phyloP scores from a whole-genome alignment of 345 rosid species.

The Eucalyptus leucophloia region DNA sequence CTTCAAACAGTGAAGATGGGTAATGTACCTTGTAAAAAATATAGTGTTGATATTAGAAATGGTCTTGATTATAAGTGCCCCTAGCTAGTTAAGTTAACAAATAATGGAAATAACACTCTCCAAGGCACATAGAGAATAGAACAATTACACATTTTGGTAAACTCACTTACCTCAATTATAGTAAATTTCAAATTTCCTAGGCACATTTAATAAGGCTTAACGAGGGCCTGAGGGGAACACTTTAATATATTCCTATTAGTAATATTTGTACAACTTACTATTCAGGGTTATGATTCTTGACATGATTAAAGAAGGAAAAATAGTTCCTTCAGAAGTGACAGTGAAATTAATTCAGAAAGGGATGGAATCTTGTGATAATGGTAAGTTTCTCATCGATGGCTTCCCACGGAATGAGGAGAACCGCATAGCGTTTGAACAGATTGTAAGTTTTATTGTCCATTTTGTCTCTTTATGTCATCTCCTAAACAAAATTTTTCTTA shows the following conservation, averaged over 20 bases:
- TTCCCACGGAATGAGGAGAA: constrained; percentile 87
- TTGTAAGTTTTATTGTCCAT: constrained; percentile 27
- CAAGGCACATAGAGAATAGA: background rate
- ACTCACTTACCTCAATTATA: background rate
- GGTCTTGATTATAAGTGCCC: background rate
- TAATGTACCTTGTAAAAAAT: constrained; percentile 1
- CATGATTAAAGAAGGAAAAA: constrained; percentile 69
- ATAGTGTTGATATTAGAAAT: background rate
- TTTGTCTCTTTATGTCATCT: background rate
- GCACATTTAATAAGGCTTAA: background rate
- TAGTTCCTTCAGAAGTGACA: constrained; percentile 83
- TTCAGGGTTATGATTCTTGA: constrained; percentile 49
- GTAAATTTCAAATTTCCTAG: background rate
- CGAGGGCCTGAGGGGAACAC: background rate
- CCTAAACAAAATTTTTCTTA: background rate
- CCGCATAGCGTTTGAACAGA: constrained; percentile 57
- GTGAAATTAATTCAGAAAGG: constrained; percentile 57
- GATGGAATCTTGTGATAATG: constrained; percentile 38
- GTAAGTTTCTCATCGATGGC: constrained; percentile 76
- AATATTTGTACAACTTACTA: background rate
- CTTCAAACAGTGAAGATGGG: constrained; percentile 59
- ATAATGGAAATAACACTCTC: background rate
- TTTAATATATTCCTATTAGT: background rate
- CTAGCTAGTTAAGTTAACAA: background rate
- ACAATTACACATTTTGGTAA: background rate